These are phyloP conservation scores for Solanum etuberosum DNA, from an alignment of 257 asterid species.

Conservation along the genomic window DNA sequence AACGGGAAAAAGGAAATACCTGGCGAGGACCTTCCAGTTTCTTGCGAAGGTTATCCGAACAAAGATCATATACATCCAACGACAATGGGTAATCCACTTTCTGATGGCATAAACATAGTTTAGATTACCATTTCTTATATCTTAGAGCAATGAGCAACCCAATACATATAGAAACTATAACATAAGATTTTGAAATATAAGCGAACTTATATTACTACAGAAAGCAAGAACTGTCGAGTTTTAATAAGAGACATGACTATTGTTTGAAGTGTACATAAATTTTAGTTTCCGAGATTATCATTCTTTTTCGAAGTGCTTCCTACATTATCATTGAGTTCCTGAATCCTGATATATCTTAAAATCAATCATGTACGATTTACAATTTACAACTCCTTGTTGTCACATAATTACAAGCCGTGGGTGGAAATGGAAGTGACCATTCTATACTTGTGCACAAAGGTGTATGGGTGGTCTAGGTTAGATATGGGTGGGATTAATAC, in stretches of 20 bases:
- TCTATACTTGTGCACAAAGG: neutral
- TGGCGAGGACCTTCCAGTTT: constrained; percentile 78
- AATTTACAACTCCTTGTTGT: neutral
- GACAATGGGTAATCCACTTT: constrained; percentile 97
- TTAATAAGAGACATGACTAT: neutral
- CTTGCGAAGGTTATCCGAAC: constrained; percentile 86
- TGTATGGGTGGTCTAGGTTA: neutral
- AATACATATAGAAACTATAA: constrained; percentile 58
- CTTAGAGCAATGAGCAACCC: neutral
- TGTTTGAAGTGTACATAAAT: neutral
- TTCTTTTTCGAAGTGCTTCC: neutral
- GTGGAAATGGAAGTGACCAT: neutral
- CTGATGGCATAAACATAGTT: constrained; percentile 28
- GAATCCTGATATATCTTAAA: neutral
- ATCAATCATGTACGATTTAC: neutral
- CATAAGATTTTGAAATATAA: neutral
- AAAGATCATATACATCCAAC: constrained; percentile 83
- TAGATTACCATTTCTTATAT: neutral
- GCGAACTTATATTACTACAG: neutral
- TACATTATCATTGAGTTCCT: neutral
- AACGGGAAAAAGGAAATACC: constrained; percentile 31
- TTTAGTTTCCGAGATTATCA: neutral
- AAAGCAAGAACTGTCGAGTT: neutral
- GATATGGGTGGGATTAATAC: neutral
- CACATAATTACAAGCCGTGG: neutral